Evolutionary conservation across 2,329 filamentous ascomycete species (phyloP).

Genomic region (Calonectria henricotiae): DNA sequence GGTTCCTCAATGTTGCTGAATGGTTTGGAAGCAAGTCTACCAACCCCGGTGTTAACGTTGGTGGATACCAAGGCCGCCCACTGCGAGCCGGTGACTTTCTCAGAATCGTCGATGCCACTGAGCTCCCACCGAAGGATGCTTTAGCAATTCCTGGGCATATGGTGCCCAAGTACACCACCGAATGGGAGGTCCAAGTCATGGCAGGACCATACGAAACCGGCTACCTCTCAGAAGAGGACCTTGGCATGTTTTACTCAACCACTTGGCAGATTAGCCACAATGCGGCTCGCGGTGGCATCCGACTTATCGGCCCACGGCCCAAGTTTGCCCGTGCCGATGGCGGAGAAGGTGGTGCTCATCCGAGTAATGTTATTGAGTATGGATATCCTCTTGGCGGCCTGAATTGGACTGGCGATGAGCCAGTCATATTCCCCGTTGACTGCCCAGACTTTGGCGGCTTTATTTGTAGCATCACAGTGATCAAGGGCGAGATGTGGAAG

Average conservation of each 20-base stretch:
- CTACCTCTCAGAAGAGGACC: slow-evolving; percentile 62
- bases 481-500: slow-evolving; percentile 58
- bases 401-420: slow-evolving; percentile 57
- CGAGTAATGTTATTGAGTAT: slow-evolving; percentile 63
- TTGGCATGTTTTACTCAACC: slow-evolving; percentile 72
- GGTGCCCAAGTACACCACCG: slow-evolving; percentile 32
- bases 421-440: slow-evolving; percentile 57
- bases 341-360: slow-evolving; percentile 76
- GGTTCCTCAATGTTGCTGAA: slow-evolving; percentile 62
- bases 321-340: slow-evolving; percentile 74
- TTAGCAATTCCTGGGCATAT: slow-evolving; percentile 21
- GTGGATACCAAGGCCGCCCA: slow-evolving; percentile 73
- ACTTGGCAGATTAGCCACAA: slow-evolving; percentile 77
- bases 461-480: slow-evolving; percentile 53
- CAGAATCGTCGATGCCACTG: slow-evolving; percentile 21
- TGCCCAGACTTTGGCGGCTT: slow-evolving; percentile 56
- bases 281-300: slow-evolving; percentile 73
- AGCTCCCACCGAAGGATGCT: background rate
- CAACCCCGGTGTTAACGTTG: slow-evolving; percentile 71
- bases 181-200: slow-evolving; percentile 50
- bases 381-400: slow-evolving; percentile 63
- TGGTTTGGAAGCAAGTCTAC: slow-evolving; percentile 76
- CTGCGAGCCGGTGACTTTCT: slow-evolving; percentile 61
- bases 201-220: slow-evolving; percentile 55
- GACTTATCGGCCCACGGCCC: slow-evolving; percentile 72